Conservation (phyloP, 345 rosid genomes). For the Mallotus nudiflorus region DNA sequence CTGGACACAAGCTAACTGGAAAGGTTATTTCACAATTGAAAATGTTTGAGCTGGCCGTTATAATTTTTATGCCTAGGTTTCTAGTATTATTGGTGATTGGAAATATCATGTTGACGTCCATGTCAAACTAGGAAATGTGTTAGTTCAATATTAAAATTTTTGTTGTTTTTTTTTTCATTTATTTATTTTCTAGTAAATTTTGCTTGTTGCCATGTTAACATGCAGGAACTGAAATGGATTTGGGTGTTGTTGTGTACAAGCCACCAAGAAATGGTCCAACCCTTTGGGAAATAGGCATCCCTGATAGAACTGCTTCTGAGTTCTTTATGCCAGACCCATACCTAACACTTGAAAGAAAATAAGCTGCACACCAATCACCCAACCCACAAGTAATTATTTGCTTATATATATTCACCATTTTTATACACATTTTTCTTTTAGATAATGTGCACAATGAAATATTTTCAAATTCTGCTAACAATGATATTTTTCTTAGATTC, state of each 20-base stretch:
- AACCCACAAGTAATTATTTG: conserved; percentile 35
- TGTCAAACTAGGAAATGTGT: conserved; percentile 49
- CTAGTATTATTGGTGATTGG: conserved; percentile 71
- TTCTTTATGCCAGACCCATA: conserved; percentile 65
- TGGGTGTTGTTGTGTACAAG: conserved; percentile 46
- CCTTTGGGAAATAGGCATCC: conserved; percentile 83
- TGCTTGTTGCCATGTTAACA: not conserved
- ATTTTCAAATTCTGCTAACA: no score
- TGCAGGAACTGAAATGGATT: conserved; percentile 45
- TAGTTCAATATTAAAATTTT: no score
- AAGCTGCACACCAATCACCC: conserved; percentile 24
- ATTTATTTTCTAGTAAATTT: not conserved
- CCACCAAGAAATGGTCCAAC: conserved; percentile 84
- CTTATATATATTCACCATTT: no score
- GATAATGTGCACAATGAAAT: no score
- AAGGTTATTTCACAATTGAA: conserved; percentile 55
- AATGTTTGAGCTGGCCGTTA: conserved; percentile 64
- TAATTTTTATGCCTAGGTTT: conserved; percentile 68
- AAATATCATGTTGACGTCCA: conserved; percentile 36
- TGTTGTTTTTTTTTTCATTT: not conserved
- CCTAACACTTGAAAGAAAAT: conserved; percentile 53
- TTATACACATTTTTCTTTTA: no score
- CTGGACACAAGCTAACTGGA: conserved; percentile 58
- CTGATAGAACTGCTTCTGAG: conserved; percentile 74
- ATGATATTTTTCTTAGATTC: no score